Conservation (phyloP, 495 filamentous ascomycete genomes). For the Aeminium ludgeri region DNA sequence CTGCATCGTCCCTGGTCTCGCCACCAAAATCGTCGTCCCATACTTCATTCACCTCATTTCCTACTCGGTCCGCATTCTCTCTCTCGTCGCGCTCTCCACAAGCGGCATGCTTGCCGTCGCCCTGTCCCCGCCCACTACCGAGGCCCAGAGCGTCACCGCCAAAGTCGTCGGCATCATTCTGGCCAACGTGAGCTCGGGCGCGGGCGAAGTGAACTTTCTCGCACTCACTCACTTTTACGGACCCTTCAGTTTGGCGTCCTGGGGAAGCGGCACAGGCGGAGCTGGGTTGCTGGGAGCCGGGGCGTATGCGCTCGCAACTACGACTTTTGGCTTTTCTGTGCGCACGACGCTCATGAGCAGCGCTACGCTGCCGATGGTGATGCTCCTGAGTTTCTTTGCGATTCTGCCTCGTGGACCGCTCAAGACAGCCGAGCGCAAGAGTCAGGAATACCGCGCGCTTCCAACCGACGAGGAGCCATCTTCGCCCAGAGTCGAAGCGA, state of each 20-base stretch:
- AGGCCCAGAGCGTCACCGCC: constrained; percentile 42
- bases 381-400: constrained; percentile 72
- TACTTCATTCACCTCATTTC: constrained; percentile 84
- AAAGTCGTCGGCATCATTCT: constrained; percentile 77
- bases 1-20: constrained; percentile 76
- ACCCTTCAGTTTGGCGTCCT: constrained; percentile 72
- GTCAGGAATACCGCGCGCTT: constrained; percentile 26
- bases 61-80: constrained; percentile 55
- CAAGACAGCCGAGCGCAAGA: constrained; percentile 30
- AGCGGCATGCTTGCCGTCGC: constrained; percentile 81
- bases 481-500: constrained; percentile 16
- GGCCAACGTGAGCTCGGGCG: constrained; percentile 67
- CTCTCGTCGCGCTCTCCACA: constrained; percentile 54
- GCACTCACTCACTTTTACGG: constrained; percentile 89
- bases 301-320: constrained; percentile 69
- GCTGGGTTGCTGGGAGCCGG: constrained; percentile 79
- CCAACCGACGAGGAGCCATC: constrained; percentile 20
- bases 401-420: constrained; percentile 53
- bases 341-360: constrained; percentile 54
- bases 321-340: constrained; percentile 54
- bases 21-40: constrained; percentile 72
- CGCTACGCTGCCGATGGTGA: constrained; percentile 60
- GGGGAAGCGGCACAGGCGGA: constrained; percentile 84
- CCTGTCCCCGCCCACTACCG: constrained; percentile 44
- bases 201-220: constrained; percentile 76